Evolutionary conservation across 805 yeast genomes (phyloP).

Genomic region (Candida takata): DNA sequence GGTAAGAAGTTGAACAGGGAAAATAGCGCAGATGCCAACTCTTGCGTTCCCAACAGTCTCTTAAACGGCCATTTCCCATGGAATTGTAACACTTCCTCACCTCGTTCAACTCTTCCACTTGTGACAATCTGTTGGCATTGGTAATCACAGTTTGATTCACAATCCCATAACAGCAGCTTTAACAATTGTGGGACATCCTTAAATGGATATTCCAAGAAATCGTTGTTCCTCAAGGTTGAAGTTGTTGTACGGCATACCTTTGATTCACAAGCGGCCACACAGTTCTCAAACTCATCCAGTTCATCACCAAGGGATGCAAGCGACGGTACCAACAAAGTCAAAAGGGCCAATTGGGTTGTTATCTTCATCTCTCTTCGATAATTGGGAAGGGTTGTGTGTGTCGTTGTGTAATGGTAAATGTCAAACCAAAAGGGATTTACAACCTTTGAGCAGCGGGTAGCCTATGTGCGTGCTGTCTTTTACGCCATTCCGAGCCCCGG

Average conservation of each 20-base stretch:
- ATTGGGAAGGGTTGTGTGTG: no score
- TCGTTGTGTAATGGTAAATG: no score
- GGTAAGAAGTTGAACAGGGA: slow-evolving; percentile 67
- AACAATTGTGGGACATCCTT: slow-evolving; percentile 18
- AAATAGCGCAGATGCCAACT: slow-evolving; percentile 71
- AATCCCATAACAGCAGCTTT: slow-evolving; percentile 59
- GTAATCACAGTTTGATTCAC: slow-evolving; percentile 82
- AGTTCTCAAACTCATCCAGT: slow-evolving; percentile 10
- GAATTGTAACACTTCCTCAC: slow-evolving; percentile 67
- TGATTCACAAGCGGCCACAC: slow-evolving; percentile 12
- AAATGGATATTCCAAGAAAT: slow-evolving; percentile 8
- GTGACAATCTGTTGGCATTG: slow-evolving; percentile 82
- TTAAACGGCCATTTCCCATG: slow-evolving; percentile 98
- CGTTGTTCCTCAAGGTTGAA: slow-evolving; percentile 5
- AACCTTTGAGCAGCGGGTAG: no score
- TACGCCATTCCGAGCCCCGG: no score
- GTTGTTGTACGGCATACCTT: slow-evolving; percentile 3
- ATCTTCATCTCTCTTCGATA: background rate
- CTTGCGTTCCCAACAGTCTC: slow-evolving; percentile 77
- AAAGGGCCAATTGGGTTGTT: background rate
- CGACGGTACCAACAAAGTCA: background rate
- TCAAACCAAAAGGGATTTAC: no score
- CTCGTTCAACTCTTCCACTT: slow-evolving; percentile 35
- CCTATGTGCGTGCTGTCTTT: no score
- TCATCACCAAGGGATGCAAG: slow-evolving; percentile 13